phyloP scores from a whole-genome alignment of 768 basidiomycete genomes.

The Collybia sordida region DNA sequence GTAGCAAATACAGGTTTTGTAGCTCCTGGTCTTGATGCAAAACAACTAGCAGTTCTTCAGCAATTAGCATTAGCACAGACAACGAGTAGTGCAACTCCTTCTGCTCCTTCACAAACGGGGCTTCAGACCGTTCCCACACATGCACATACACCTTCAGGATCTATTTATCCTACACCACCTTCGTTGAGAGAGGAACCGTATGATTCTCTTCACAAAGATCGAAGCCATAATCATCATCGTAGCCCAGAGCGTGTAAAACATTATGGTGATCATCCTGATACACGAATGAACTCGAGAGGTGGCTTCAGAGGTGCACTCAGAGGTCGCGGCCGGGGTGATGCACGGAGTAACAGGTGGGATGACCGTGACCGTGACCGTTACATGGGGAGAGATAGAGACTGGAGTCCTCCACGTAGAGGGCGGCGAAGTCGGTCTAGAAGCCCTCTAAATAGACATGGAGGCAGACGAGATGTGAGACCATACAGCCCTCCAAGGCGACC shows the following conservation, averaged over 20 bases:
- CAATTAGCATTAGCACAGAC: conserved; percentile 74
- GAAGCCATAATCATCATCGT: conserved; percentile 46
- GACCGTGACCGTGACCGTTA: conserved; percentile 57
- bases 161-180: conserved; percentile 29
- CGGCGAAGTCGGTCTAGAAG: conserved; percentile 74
- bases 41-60: conserved; percentile 72
- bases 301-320: conserved; percentile 49
- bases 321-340: conserved; percentile 58
- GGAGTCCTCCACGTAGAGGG: conserved; percentile 40
- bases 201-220: conserved; percentile 34
- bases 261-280: conserved; percentile 49
- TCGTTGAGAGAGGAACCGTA: conserved; percentile 45
- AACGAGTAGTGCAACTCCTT: conserved; percentile 35
- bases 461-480: conserved; percentile 48
- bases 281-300: conserved; percentile 50
- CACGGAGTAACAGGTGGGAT: conserved; percentile 50
- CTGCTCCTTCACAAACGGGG: conserved; percentile 23
- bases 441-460: conserved; percentile 58
- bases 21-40: conserved; percentile 40
- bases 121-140: conserved; percentile 29
- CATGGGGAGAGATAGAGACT: conserved; percentile 44
- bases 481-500: conserved; percentile 62
- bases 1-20: conserved; percentile 48
- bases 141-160: conserved; percentile 17
- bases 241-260: conserved; percentile 50